Base-by-base conservation (phyloP, 116 monocot species). In the Dioscorea cayenensis region DNA sequence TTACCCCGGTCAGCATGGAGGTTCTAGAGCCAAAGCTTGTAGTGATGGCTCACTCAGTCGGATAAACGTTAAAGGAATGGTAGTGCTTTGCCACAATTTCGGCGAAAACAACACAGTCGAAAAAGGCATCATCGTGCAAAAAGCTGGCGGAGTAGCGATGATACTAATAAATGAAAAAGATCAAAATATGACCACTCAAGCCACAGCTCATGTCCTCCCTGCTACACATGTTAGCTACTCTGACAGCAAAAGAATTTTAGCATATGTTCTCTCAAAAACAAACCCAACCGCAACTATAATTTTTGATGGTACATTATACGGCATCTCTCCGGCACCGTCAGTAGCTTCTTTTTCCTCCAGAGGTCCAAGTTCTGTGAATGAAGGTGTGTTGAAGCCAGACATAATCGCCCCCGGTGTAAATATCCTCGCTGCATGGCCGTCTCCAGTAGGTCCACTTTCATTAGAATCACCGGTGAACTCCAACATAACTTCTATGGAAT, bases 401-500 rank as follows among this genome's bases (percentile, higher is more conserved):
- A 52, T 52, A 0, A 13, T 52, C 52, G 13, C 17, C 52, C 52
- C 52, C 0, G 52, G 52, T 3, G 52, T 52, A 3, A 52, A 52
- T 14, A 70, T 79, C 29, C 51, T 79, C 6, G 79, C 74, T 4
- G 79, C 79, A 36, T 79, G 74, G 74, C 68, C 79, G 0, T 69
- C 43, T 38, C 59, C n/a, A 6, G 71, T 80, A 22, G 80, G 52
- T 0, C 52, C 52, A 0, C 6, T 52, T 3, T 52, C 52, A 8
- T 18, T 52, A 16, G 52, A 52, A 18, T 18, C 52, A 18, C 52
- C 52, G 0, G 4, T 14, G 3, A 52, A 52, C 52, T 52, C 52
- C 52, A 52, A 8, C 52, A 70, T 5, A n/a, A 66, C 72, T 0
- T 17, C 67, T 25, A 0, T 29, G 29, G 4, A 43, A 12, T 80